Base-by-base conservation (phyloP, 2,329 filamentous ascomycete genomes). In the Tolypocladium cylindrosporum region DNA sequence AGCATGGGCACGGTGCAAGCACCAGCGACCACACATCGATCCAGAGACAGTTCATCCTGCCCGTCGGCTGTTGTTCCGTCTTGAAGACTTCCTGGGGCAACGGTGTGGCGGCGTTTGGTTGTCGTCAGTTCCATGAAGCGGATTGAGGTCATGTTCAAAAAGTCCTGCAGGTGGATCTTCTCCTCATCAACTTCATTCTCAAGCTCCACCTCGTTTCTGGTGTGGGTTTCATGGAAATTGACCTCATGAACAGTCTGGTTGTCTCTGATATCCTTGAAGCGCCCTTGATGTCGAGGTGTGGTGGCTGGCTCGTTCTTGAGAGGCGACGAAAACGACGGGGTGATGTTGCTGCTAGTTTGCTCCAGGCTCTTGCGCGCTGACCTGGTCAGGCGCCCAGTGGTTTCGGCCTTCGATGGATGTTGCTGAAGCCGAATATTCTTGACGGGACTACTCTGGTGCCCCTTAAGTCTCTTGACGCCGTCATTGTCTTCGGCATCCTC, bases 111-210 rank as follows among this genome's bases (percentile, higher is more conserved):
- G 63, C 93, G 82, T 71, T 97, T 97, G 1, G 92, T 97, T 0
- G 93, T 96, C n/a, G 88, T 96, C 55, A 99, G 79, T 69, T 99
- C 94, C 89, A 99, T 97, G 75, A 99, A 99, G 57, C 92, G 90
- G 66, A 99, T 96, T 59, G 90, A 95, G 2, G 93, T 97, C 85
- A 96, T 86, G 61, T 95, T 90, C 51, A 99, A 76, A 73, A 99
- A 99, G 56, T 96, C 89, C 65, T 96, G 91, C 3, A 99, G 79
- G 52, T 92, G 88, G 57, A 96, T 91, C 27, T 79, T 80, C 34
- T 86, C 68, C 24, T 81, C 79, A 14, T 77, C 71, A 24, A 77
- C 78, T n/a, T 84, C 80, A 7, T 75, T 71, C 55, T 77, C 73
- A 31, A 75, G 65, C 50, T 79, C 72, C 2, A 67, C 67, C 24